Percentiles rank a stretch among this genome's conserved stretches.
phyloP scores from a whole-genome alignment of 371 early-diverging fungal genomes.

The Lichtheimia ornata region DNA sequence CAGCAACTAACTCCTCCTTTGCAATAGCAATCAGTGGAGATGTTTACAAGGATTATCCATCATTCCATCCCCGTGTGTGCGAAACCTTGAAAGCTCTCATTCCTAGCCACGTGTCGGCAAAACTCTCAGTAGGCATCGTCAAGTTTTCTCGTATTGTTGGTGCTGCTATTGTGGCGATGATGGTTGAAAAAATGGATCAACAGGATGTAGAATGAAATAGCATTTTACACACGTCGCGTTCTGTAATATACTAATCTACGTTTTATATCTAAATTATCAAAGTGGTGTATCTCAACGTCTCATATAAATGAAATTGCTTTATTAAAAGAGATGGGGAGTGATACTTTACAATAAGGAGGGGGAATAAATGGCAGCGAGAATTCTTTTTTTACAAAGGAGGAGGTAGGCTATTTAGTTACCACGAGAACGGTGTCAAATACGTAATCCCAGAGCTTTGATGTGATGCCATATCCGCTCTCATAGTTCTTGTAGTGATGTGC shows the following conservation, averaged over 20 bases:
- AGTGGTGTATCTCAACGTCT: no score
- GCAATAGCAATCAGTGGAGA: constrained; percentile 45
- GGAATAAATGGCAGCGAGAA: neutral
- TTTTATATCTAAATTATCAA: no score
- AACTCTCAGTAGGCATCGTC: constrained; percentile 48
- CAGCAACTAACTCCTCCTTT: neutral
- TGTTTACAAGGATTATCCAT: constrained; percentile 49
- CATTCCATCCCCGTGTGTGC: constrained; percentile 48
- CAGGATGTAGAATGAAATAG: constrained; percentile 16
- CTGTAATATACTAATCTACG: no score
- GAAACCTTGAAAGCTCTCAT: constrained; percentile 40
- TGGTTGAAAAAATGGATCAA: constrained; percentile 43
- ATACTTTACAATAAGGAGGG: no score
- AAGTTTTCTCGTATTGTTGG: constrained; percentile 51
- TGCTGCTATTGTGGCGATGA: constrained; percentile 54
- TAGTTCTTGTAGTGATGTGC: constrained; percentile 94
- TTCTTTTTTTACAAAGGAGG: neutral
- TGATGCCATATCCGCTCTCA: constrained; percentile 89
- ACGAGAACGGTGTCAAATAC: constrained; percentile 68
- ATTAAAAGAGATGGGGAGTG: no score
- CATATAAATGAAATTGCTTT: no score
- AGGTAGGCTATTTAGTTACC: neutral
- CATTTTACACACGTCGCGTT: no score
- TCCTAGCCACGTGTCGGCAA: constrained; percentile 39
- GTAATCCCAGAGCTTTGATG: constrained; percentile 90